Conservation (phyloP, 257 asterid species). For the Solanum habrochaites region DNA sequence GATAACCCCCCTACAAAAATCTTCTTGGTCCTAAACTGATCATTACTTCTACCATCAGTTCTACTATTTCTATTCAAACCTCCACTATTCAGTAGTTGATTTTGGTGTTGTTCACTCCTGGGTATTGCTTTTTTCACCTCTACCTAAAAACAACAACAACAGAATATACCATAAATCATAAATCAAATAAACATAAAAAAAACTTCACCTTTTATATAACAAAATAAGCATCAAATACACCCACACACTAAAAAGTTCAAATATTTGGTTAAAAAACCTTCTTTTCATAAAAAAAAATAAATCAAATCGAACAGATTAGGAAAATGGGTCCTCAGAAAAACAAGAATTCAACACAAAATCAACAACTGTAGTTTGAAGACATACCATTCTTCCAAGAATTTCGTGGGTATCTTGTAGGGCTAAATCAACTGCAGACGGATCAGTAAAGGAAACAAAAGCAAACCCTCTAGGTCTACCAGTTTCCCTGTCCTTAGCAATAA, state of each 20-base stretch:
- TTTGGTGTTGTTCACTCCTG: constrained; percentile 54
- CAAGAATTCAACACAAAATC: not conserved
- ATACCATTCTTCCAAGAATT: constrained; percentile 65
- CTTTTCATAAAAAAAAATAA: not conserved
- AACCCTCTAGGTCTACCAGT: constrained; percentile 75
- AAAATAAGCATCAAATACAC: not conserved
- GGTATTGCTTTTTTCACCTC: constrained; percentile 96
- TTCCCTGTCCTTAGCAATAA: constrained; percentile 46
- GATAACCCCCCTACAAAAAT: constrained; percentile 92
- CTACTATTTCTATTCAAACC: constrained; percentile 36
- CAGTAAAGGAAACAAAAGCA: constrained; percentile 72
- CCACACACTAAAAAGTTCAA: not conserved
- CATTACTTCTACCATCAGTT: constrained; percentile 39
- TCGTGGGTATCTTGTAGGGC: constrained; percentile 68
- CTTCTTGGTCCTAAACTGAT: constrained; percentile 71
- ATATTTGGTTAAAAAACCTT: not conserved
- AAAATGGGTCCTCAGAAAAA: not conserved
- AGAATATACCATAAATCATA: constrained; percentile 5
- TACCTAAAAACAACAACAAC: constrained; percentile 32
- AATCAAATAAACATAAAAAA: not conserved
- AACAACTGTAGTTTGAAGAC: not conserved
- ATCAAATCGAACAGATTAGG: not conserved
- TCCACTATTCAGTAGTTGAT: constrained; percentile 29
- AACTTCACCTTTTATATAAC: not conserved
- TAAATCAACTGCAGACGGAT: constrained; percentile 48